Base-by-base conservation (phyloP, 2,329 filamentous ascomycete genomes). In the Thelonectria olida region DNA sequence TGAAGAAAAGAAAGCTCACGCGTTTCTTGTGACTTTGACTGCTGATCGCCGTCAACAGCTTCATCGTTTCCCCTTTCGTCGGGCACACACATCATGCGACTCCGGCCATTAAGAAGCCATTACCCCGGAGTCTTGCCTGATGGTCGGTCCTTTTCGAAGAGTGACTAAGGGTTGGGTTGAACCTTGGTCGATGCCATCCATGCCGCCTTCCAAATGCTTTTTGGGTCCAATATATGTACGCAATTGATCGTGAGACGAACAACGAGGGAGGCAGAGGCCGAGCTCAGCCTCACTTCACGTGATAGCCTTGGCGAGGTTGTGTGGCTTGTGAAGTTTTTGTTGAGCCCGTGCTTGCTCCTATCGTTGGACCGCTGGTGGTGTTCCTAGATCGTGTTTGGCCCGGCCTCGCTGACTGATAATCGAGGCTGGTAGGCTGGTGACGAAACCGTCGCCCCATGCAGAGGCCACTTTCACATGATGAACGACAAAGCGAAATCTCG, bases 391-490 rank as follows among this genome's bases (percentile, higher is more conserved):
- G 63, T 60, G 65, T 66, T 31, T 50, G 45, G 55, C 51, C 64
- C 44, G 57, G 57, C 58, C 47, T 42, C 54, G 64, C 60, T 65
- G 62, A 66, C 63, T 69, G 65, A 64, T 68, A 23, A 19, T 54
- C 52, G 56, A 62, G 59, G 68, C 65, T 72, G 42, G 27, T n/a
- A n/a, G n/a, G n/a, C n/a, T n/a, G 42, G 42, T 45, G 69, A 69
- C 69, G 67, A 71, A 71, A 70, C 57, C 47, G 55, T 61, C 65
- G 64, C 60, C 62, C 60, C 54, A 72, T 65, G 49, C 39, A 64
- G 62, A 72, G 70, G 68, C 70, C 70, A 72, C 70, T 72, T 71
- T 72, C 70, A 72, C 70, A 72, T 72, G 62, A 70, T 64, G 65
- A 64, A 61, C 65, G 58, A 62, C 38, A 20, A n/a, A n/a, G 31